Conservation (phyloP, 1,284 basidiomycete species). For the Puccinia coronata region DNA sequence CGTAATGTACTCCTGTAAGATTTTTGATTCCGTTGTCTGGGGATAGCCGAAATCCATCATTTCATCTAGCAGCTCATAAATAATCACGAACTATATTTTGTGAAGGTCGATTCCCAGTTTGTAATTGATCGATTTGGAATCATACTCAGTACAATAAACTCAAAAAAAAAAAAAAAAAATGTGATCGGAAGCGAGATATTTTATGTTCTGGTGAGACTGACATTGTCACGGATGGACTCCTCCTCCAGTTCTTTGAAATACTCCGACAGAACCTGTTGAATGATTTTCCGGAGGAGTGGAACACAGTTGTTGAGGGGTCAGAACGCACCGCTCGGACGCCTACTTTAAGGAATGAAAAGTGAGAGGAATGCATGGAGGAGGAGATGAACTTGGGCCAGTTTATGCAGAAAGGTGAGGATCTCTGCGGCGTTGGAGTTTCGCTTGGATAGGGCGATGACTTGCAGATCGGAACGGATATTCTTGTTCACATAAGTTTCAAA, state of each 20-base stretch:
- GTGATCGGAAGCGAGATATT: not conserved
- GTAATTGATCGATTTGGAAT: not conserved
- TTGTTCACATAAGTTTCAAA: slow-evolving; percentile 24
- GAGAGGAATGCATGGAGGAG: not conserved
- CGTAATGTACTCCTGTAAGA: slow-evolving; percentile 98
- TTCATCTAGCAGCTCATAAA: slow-evolving; percentile 96
- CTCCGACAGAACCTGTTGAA: slow-evolving; percentile 75
- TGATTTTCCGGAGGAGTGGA: not conserved
- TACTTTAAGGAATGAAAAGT: not conserved
- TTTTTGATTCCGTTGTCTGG: slow-evolving; percentile 99
- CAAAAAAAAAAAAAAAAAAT: not conserved
- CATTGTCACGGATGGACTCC: slow-evolving; percentile 95
- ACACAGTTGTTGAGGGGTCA: not conserved
- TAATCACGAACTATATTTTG: slow-evolving; percentile 77
- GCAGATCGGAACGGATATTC: not conserved
- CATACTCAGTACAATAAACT: not conserved
- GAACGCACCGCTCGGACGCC: not conserved
- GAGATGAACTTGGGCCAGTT: slow-evolving; percentile 66
- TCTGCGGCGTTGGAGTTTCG: slow-evolving; percentile 95
- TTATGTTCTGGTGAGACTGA: too few relatives aligned
- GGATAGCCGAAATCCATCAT: slow-evolving; percentile 99
- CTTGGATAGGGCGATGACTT: slow-evolving; percentile 93
- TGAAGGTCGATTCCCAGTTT: not conserved
- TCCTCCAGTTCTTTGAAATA: slow-evolving; percentile 99
- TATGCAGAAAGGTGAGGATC: slow-evolving; percentile 93